phyloP scores from a whole-genome alignment of 192 early-diverging fungal genomes.

The Ramicandelaber brevisporus region DNA sequence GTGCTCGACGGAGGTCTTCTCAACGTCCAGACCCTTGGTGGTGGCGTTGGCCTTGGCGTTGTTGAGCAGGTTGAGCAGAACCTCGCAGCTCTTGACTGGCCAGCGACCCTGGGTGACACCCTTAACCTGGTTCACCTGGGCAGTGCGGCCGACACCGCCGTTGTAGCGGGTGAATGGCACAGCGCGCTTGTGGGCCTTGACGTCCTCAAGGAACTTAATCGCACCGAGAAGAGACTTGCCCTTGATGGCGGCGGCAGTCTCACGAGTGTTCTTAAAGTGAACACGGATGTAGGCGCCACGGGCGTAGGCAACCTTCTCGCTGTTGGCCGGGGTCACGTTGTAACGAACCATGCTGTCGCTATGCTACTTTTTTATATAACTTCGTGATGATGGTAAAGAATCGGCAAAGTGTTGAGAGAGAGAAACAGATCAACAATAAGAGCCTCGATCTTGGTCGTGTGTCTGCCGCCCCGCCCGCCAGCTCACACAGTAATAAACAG shows the following conservation, averaged over 20 bases:
- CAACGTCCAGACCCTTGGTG: slow-evolving; percentile 76
- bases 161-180: slow-evolving; percentile 94
- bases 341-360: slow-evolving; percentile 47
- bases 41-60: slow-evolving; percentile 96
- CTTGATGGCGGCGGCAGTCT: slow-evolving; percentile 77
- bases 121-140: slow-evolving; percentile 80
- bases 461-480: too few species aligned
- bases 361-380: slow-evolving; percentile 8
- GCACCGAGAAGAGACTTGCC: slow-evolving; percentile 85
- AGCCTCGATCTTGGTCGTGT: too few species aligned
- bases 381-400: too few species aligned
- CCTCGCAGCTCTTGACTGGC: slow-evolving; percentile 92
- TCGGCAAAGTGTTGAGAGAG: too few species aligned
- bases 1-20: slow-evolving; percentile 75
- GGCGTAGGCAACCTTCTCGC: slow-evolving; percentile 64
- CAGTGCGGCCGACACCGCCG: slow-evolving; percentile 88
- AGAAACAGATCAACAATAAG: too few species aligned
- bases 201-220: slow-evolving; percentile 72
- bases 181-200: slow-evolving; percentile 89
- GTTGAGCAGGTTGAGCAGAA: slow-evolving; percentile 77
- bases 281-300: slow-evolving; percentile 83
- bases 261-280: slow-evolving; percentile 97
- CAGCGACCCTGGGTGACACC: slow-evolving; percentile 78
- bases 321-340: slow-evolving; percentile 59
- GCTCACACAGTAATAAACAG: too few species aligned